Percentiles rank a stretch among this genome's conserved stretches.
phyloP scores from a whole-genome alignment of 2,329 filamentous ascomycete genomes.

The Onygenales sp. region DNA sequence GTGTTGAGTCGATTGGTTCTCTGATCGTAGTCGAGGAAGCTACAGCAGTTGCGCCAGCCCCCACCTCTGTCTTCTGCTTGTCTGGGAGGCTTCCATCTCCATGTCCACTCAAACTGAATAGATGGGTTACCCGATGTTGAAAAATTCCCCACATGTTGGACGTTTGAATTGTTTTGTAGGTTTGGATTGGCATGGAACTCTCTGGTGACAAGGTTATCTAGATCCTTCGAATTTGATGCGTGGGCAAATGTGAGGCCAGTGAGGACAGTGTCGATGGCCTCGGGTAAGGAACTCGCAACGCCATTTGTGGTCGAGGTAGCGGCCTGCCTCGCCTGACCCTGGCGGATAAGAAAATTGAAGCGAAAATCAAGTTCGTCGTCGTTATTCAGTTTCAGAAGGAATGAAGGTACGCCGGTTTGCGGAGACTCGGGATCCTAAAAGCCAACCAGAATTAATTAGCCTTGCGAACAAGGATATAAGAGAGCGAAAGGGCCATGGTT shows the following conservation, averaged over 20 bases:
- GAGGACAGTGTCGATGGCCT: conserved; percentile 61
- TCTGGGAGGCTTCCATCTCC: conserved; percentile 94
- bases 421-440: conserved; percentile 65
- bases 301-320: conserved; percentile 42
- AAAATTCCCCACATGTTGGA: conserved; percentile 89
- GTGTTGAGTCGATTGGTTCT: conserved; percentile 81
- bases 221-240: conserved; percentile 72
- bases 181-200: conserved; percentile 98
- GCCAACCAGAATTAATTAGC: not conserved
- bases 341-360: conserved; percentile 76
- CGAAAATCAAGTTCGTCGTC: conserved; percentile 89
- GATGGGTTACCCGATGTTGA: conserved; percentile 72
- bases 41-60: conserved; percentile 94
- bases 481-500: conserved; percentile 4
- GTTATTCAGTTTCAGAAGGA: conserved; percentile 78
- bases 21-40: conserved; percentile 95
- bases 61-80: conserved; percentile 68
- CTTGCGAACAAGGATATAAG: conserved; percentile 5
- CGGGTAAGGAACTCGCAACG: conserved; percentile 41
- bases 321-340: conserved; percentile 37
- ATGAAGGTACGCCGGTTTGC: conserved; percentile 44
- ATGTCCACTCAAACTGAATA: conserved; percentile 86
- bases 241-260: conserved; percentile 88
- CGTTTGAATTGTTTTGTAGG: conserved; percentile 92
- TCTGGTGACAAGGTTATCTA: conserved; percentile 86